Conservation (phyloP, 208 protist species). For the Wallacemonas sp. region DNA sequence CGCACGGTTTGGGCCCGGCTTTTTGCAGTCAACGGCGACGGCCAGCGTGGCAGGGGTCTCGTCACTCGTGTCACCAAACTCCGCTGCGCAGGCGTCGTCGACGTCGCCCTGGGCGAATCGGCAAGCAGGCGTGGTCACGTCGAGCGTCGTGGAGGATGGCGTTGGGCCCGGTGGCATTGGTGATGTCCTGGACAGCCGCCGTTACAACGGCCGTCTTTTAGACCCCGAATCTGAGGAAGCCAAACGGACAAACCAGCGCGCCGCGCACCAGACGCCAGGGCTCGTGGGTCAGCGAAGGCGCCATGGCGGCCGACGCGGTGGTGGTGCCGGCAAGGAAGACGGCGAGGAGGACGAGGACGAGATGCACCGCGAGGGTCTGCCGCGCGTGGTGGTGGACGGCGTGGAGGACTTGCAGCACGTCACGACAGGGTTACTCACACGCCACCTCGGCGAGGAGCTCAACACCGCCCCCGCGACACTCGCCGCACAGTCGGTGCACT, state of each 20-base stretch:
- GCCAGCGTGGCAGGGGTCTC: neutral
- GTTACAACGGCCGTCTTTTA: neutral
- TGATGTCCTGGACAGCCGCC: neutral
- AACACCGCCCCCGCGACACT: conserved; percentile 2
- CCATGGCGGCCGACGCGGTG: neutral
- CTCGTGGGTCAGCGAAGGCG: neutral
- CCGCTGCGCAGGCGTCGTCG: no score
- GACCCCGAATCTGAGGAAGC: conserved; percentile 1
- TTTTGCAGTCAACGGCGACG: neutral
- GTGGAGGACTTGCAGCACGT: conserved; percentile 24
- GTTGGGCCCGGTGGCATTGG: neutral
- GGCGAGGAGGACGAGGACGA: conserved; percentile 9
- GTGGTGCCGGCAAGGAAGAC: conserved; percentile 1
- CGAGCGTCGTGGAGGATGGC: neutral
- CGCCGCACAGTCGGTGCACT: neutral
- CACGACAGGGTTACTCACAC: conserved; percentile 20
- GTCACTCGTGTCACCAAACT: no score
- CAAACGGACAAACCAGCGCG: neutral
- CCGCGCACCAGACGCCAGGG: neutral
- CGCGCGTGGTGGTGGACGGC: conserved; percentile 17
- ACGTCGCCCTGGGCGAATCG: neutral
- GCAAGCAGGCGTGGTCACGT: neutral
- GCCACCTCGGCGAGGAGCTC: conserved; percentile 11
- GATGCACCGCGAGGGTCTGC: conserved; percentile 7
- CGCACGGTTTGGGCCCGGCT: neutral